Conservation (phyloP, 2,329 filamentous ascomycete genomes). For the Penicillium brevicompactum region DNA sequence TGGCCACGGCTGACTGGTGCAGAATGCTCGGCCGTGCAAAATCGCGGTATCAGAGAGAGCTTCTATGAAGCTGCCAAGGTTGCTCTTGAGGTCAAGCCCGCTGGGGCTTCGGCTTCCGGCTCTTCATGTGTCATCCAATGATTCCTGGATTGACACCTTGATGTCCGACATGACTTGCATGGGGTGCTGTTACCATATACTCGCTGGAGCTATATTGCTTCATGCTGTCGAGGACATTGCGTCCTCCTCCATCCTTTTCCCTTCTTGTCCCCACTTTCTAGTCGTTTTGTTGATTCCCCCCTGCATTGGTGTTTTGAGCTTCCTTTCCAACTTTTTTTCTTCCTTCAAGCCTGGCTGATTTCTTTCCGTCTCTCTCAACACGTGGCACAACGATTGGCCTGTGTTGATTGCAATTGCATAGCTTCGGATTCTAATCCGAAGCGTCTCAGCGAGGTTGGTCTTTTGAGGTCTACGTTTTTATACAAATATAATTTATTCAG, state of each 20-base stretch:
- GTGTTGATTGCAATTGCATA: conserved; percentile 12
- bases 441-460: conserved; percentile 23
- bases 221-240: background rate
- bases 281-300: conserved; percentile 22
- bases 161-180: background rate
- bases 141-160: background rate
- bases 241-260: conserved; percentile 6
- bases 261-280: background rate
- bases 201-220: background rate
- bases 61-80: conserved; percentile 98
- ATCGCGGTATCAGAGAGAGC: conserved; percentile 95
- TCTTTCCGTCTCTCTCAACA: background rate
- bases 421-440: conserved; percentile 19
- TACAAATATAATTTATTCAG: background rate
- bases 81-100: conserved; percentile 63
- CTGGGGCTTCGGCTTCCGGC: conserved; percentile 35
- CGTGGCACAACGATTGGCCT: background rate
- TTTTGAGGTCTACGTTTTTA: conserved; percentile 8
- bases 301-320: conserved; percentile 20
- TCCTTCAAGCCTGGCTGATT: conserved; percentile 2
- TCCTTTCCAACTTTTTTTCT: conserved; percentile 6
- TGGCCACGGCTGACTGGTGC: background rate
- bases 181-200: background rate
- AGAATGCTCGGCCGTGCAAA: conserved; percentile 99
- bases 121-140: conserved; percentile 40